Base-by-base conservation (phyloP, 495 filamentous ascomycete genomes). In the Diplogelasinospora grovesii region DNA sequence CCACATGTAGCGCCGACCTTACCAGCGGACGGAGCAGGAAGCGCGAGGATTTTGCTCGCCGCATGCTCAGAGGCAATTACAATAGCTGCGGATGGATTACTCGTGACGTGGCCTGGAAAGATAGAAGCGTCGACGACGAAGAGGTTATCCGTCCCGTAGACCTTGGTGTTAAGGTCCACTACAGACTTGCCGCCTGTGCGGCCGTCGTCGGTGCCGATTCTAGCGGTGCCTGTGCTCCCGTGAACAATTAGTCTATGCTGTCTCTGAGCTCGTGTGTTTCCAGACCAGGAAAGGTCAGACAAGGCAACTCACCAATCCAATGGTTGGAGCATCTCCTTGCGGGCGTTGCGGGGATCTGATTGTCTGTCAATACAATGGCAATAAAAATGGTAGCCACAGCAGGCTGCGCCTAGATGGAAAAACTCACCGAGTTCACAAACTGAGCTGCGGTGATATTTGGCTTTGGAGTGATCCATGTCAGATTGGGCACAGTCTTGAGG, bases 71-170 rank as follows among this genome's bases (percentile, higher is more conserved):
- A 69, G 8, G 64, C 68, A 22, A 68, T 63, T 29, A 81, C 68
- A 39, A 79, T 79, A 37, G 71, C 64, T 0, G 74, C 70, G 3
- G 70, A 68, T 14, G 76, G 77, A 56, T 81, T 81, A 40, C 65
- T 74, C 9, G 73, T 69, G 22, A 73, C 61, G 51, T 69, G 66
- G 31, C 74, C 75, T 0, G 77, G 76, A 65, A 79, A 78, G 53
- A 81, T 74, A 33, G 74, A 77, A 8, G 70, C 76, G 43, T 81
- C 77, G 18, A 81, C 68, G 18, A 81, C 74, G 53, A 76, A 77
- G 43, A 85, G 60, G 60, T 83, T 84, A 46, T 81, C 73, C 7
- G 73, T 82, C 39, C 82, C 81, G 38, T 84, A 86, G 29, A 85
- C 80, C 63, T 81, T 77, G 42, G 77, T 70, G 66, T 83, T 72